Conservation (phyloP, 2,329 filamentous ascomycete genomes). For the Aspergillus novoparasiticus region DNA sequence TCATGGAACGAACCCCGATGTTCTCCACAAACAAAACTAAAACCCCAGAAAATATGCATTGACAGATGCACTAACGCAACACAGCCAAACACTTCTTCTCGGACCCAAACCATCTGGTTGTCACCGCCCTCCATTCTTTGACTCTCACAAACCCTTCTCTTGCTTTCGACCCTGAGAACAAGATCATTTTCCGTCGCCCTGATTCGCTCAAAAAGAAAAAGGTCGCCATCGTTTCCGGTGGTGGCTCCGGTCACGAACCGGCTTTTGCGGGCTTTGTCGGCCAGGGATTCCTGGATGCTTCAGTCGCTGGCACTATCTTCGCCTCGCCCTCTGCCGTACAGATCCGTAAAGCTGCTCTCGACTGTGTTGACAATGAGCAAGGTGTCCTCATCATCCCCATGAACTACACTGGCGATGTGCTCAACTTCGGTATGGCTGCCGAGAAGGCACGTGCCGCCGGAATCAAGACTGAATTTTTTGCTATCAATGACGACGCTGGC, state of each 20-base stretch:
- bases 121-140: constrained; percentile 72
- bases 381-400: constrained; percentile 90
- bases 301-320: constrained; percentile 86
- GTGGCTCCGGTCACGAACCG: constrained; percentile 88
- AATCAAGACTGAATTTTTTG: constrained; percentile 79
- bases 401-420: constrained; percentile 89
- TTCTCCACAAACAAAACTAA: constrained; percentile 15
- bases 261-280: constrained; percentile 86
- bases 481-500: constrained; percentile 89
- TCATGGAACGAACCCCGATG: constrained; percentile 11
- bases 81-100: constrained; percentile 82
- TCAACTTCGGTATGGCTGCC: constrained; percentile 92
- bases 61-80: constrained; percentile 20
- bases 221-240: constrained; percentile 84
- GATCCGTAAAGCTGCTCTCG: constrained; percentile 73
- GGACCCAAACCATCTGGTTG: constrained; percentile 77
- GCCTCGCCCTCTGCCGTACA: constrained; percentile 81
- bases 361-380: constrained; percentile 68
- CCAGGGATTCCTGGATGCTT: constrained; percentile 74
- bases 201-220: constrained; percentile 54
- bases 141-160: constrained; percentile 84
- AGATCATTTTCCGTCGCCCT: constrained; percentile 77
- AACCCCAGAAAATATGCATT: constrained; percentile 7
- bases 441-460: constrained; percentile 87
- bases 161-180: constrained; percentile 75